phyloP scores from a whole-genome alignment of 208 protist species.

The Leishmania turanica region DNA sequence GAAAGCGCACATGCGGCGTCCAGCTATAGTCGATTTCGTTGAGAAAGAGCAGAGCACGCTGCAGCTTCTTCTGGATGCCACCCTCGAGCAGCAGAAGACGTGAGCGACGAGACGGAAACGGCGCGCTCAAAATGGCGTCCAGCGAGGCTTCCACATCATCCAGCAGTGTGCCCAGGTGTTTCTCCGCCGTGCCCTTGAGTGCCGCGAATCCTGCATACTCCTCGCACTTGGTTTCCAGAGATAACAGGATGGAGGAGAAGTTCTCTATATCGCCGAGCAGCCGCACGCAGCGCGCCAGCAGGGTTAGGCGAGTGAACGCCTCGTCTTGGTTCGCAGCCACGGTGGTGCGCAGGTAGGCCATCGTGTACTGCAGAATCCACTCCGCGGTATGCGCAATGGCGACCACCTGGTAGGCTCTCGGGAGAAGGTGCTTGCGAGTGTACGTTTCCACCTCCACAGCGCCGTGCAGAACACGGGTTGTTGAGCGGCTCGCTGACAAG shows the following conservation, averaged over 20 bases:
- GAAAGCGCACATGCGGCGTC: constrained; percentile 65
- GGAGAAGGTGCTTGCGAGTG: constrained; percentile 47
- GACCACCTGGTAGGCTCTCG: constrained; percentile 42
- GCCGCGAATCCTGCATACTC: constrained; percentile 68
- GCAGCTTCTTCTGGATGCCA: constrained; percentile 57
- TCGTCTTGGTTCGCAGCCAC: constrained; percentile 47
- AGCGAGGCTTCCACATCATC: constrained; percentile 58
- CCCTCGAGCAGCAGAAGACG: constrained; percentile 51
- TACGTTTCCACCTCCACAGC: constrained; percentile 68
- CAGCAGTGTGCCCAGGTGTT: constrained; percentile 48
- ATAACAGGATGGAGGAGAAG: constrained; percentile 70
- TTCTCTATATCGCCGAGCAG: constrained; percentile 69
- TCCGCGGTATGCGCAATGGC: constrained; percentile 63
- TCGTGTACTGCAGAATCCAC: constrained; percentile 89
- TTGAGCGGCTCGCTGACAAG: neutral
- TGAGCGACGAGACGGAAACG: constrained; percentile 63
- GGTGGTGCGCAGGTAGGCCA: constrained; percentile 72
- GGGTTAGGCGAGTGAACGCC: constrained; percentile 51
- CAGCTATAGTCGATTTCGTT: constrained; percentile 85
- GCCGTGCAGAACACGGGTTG: constrained; percentile 44
- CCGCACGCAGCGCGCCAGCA: constrained; percentile 79
- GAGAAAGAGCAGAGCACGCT: constrained; percentile 65
- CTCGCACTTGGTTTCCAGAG: constrained; percentile 60
- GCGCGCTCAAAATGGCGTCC: constrained; percentile 32
- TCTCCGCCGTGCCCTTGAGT: constrained; percentile 50